phyloP scores from a whole-genome alignment of 352 stramenopile genomes.

The Phytopythium boreale region DNA sequence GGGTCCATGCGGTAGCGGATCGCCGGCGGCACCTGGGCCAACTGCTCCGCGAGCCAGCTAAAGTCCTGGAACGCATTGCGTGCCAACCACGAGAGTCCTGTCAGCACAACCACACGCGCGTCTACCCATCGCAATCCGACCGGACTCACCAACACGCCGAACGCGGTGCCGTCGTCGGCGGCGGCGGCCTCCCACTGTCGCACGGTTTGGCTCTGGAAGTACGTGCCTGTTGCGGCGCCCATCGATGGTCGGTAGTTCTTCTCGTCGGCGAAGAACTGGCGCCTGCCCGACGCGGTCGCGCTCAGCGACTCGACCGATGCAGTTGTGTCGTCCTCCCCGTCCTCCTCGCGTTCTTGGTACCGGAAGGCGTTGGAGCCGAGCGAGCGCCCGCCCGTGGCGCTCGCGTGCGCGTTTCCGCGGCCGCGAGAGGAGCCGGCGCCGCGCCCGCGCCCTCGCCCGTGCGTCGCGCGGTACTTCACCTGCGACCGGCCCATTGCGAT shows the following conservation, averaged over 20 bases:
- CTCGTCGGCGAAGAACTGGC: constrained; percentile 67
- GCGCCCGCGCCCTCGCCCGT: constrained; percentile 43
- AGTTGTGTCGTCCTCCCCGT: constrained; percentile 7
- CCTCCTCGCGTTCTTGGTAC: constrained; percentile 41
- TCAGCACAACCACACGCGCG: neutral
- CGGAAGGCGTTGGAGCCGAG: constrained; percentile 75
- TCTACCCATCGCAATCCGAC: constrained; percentile 1
- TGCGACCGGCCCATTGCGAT: constrained; percentile 62
- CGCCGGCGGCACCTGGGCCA: constrained; percentile 38
- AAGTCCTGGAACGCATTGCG: constrained; percentile 43
- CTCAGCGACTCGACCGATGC: constrained; percentile 1
- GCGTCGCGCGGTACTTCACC: constrained; percentile 59
- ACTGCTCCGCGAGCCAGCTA: constrained; percentile 56
- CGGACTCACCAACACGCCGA: constrained; percentile 40
- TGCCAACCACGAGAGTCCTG: neutral
- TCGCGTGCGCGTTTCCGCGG: constrained; percentile 5
- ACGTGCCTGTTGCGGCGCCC: constrained; percentile 18
- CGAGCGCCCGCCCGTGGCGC: constrained; percentile 17
- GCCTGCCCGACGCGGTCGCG: constrained; percentile 11
- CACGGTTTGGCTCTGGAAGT: constrained; percentile 64
- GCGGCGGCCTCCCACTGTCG: constrained; percentile 66
- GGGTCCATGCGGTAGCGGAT: constrained; percentile 66
- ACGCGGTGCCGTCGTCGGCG: constrained; percentile 16
- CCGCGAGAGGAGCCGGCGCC: constrained; percentile 9
- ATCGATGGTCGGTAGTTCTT: constrained; percentile 41